Conservation (phyloP, 805 yeast species). For the Yarrowia osloensis region DNA sequence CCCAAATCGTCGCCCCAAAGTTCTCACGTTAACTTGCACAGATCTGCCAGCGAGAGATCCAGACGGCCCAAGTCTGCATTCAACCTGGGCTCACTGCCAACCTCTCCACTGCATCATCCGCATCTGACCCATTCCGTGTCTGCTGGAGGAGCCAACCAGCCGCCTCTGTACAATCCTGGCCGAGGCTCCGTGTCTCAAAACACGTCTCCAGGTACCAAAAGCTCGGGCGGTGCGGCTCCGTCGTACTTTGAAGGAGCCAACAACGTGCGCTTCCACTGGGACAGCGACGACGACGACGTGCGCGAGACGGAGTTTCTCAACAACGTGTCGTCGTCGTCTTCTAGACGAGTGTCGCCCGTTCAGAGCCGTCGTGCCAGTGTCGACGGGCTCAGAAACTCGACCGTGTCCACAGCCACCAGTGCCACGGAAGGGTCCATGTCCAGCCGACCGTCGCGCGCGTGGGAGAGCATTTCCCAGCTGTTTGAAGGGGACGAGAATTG, state of each 20-base stretch:
- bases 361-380: constrained; percentile 6
- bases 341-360: constrained; percentile 3
- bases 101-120: constrained; percentile 22
- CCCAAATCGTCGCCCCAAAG: constrained; percentile 14
- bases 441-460: neutral
- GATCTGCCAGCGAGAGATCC: neutral
- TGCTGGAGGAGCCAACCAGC: neutral
- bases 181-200: neutral
- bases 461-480: constrained; percentile 23
- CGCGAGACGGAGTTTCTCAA: constrained; percentile 20
- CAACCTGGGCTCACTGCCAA: constrained; percentile 15
- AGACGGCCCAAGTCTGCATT: constrained; percentile 5
- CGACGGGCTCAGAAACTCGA: neutral
- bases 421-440: neutral
- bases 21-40: neutral
- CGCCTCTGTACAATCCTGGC: neutral
- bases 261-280: constrained; percentile 25
- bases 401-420: neutral
- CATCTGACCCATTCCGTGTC: constrained; percentile 14
- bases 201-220: neutral
- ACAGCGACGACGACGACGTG: constrained; percentile 27
- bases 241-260: constrained; percentile 22
- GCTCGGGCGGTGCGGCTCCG: neutral
- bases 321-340: constrained; percentile 6
- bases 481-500: constrained; percentile 26